A percentile compares a stretch with the other conserved stretches of the same genome.
Evolutionary conservation across 768 basidiomycete species (phyloP).

Genomic region (Lactarius sp.): DNA sequence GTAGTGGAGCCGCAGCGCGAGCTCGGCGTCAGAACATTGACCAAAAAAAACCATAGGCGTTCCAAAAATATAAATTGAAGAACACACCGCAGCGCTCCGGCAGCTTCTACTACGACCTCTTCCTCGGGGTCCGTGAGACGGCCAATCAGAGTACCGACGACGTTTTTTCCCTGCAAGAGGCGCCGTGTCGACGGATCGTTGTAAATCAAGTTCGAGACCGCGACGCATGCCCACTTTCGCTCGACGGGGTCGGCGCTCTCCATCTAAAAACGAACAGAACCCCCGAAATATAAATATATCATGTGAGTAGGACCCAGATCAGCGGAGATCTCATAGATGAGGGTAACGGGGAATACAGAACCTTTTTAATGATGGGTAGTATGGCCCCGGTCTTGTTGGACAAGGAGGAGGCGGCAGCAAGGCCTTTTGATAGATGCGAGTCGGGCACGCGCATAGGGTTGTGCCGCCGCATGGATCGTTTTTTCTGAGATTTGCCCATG

Average conservation of each 20-base stretch:
- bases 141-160: conserved; percentile 81
- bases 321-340: not conserved
- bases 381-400: conserved; percentile 76
- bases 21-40: not conserved
- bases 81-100: conserved; percentile 77
- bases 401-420: conserved; percentile 64
- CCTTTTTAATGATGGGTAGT: conserved; percentile 91
- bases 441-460: conserved; percentile 94
- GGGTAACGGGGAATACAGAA: conserved; percentile 28
- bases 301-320: not conserved
- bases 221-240: conserved; percentile 94
- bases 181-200: conserved; percentile 91
- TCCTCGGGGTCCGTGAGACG: conserved; percentile 87
- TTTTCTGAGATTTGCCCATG: conserved; percentile 96
- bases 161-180: conserved; percentile 84
- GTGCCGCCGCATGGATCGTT: conserved; percentile 76
- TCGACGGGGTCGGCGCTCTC: conserved; percentile 71
- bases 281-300: not conserved
- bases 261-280: conserved; percentile 44
- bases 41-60: not conserved
- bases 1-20: conserved; percentile 3
- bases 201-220: conserved; percentile 91
- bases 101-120: conserved; percentile 86
- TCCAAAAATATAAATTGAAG: conserved; percentile 12
- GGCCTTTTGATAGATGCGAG: conserved; percentile 80